These are phyloP conservation scores for Achlya hypogyna DNA, from an alignment of 352 stramenopile species.

Conservation along the genomic window DNA sequence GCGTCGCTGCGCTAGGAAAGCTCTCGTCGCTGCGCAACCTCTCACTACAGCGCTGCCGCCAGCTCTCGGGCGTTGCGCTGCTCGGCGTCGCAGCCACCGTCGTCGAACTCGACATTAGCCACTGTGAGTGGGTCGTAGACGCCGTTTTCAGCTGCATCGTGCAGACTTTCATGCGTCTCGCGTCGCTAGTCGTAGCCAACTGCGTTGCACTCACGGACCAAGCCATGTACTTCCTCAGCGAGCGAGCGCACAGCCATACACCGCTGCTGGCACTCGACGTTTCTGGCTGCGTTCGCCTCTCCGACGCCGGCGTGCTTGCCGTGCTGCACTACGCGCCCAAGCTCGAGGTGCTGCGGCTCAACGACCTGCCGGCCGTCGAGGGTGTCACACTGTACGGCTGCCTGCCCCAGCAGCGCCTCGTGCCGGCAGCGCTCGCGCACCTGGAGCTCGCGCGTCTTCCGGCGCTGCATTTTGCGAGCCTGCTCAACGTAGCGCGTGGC, in stretches of 20 bases:
- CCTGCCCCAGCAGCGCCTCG: slow-evolving; percentile 22
- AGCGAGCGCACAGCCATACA: slow-evolving; percentile 22
- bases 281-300: slow-evolving; percentile 42
- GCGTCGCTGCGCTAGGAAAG: slow-evolving; percentile 45
- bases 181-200: slow-evolving; percentile 14
- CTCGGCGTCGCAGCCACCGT: background rate
- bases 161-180: background rate
- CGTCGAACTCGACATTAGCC: slow-evolving; percentile 1
- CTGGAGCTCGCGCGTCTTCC: slow-evolving; percentile 32
- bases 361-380: slow-evolving; percentile 39
- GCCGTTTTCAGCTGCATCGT: slow-evolving; percentile 14
- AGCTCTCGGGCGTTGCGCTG: background rate
- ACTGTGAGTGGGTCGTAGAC: slow-evolving; percentile 9
- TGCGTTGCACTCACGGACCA: slow-evolving; percentile 64
- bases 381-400: slow-evolving; percentile 44
- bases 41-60: background rate
- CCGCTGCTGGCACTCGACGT: slow-evolving; percentile 43
- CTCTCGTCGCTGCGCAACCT: slow-evolving; percentile 3
- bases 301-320: slow-evolving; percentile 46
- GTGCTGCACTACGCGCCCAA: slow-evolving; percentile 24
- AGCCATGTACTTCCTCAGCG: slow-evolving; percentile 45
- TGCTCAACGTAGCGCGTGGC: slow-evolving; percentile 36
- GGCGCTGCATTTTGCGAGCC: slow-evolving; percentile 32
- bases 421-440: slow-evolving; percentile 18
- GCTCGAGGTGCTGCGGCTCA: slow-evolving; percentile 20